Evolutionary conservation across 2,329 filamentous ascomycete genomes (phyloP).

Genomic region (Capronia coronata): DNA sequence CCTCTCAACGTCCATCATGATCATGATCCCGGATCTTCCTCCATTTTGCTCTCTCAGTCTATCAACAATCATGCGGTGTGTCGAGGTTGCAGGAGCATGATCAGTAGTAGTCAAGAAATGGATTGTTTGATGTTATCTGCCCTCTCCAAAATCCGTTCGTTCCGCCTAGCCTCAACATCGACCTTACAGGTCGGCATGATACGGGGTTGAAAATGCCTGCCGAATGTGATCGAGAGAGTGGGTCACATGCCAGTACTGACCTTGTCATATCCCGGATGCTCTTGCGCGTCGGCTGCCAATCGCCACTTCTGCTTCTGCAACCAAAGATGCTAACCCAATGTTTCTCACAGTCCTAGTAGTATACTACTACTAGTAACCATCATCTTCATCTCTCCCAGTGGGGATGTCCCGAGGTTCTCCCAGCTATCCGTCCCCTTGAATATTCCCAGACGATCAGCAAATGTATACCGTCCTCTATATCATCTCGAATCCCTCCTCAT

Average conservation of each 20-base stretch:
- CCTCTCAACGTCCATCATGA: not conserved
- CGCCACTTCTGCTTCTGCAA: not conserved
- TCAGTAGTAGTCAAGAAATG: no score
- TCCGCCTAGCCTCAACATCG: not conserved
- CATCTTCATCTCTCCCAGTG: not conserved
- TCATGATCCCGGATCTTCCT: not conserved
- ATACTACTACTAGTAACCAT: not conserved
- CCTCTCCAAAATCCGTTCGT: no score
- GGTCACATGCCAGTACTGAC: not conserved
- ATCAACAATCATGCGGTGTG: no score
- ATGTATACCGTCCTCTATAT: not conserved
- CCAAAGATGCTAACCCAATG: no score
- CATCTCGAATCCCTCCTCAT: not conserved
- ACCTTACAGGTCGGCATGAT: not conserved
- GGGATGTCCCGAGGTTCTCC: slow-evolving; percentile 1
- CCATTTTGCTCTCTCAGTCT: no score
- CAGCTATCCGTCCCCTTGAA: not conserved
- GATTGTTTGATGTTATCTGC: no score
- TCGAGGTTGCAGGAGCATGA: no score
- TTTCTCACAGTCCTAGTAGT: no score
- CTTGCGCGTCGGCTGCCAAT: not conserved
- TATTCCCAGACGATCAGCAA: no score
- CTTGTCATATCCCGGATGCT: not conserved
- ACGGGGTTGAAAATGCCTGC: not conserved
- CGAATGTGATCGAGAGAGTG: not conserved